Percentiles rank a stretch among this genome's conserved stretches.
Evolutionary conservation across 2,329 filamentous ascomycete genomes (phyloP).

Genomic region (Colletotrichum agaves): DNA sequence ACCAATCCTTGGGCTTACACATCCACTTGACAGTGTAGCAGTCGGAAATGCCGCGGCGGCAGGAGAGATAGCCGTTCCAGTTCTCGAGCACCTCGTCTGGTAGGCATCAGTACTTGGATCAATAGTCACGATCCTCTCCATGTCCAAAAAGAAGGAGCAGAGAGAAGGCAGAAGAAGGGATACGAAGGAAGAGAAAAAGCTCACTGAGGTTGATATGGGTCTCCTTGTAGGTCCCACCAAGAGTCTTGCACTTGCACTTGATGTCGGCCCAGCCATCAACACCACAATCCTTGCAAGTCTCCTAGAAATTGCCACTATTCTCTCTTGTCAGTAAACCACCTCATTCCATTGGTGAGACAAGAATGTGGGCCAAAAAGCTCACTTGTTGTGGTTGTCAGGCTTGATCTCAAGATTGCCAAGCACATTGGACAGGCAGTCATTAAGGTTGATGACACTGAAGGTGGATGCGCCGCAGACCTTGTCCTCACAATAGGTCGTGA

Average conservation of each 20-base stretch:
- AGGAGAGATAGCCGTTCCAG: slow-evolving; percentile 33
- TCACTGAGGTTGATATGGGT: slow-evolving; percentile 24
- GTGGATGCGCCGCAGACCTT: slow-evolving; percentile 11
- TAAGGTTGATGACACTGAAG: slow-evolving; percentile 28
- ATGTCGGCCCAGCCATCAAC: slow-evolving; percentile 1
- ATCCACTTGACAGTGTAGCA: slow-evolving; percentile 17
- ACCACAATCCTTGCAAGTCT: slow-evolving; percentile 23
- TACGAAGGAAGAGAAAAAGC: no score
- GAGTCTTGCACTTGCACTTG: slow-evolving; percentile 18
- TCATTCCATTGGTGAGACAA: no score
- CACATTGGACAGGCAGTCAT: slow-evolving; percentile 27
- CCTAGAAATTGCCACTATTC: slow-evolving; percentile 9
- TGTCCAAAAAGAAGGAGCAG: no score
- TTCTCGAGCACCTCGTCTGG: slow-evolving; percentile 21
- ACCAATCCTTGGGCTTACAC: slow-evolving; percentile 24
- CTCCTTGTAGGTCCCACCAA: slow-evolving; percentile 10
- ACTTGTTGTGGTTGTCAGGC: neutral
- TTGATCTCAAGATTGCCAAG: slow-evolving; percentile 2
- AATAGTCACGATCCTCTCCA: no score
- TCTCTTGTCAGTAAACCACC: neutral
- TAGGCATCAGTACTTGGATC: neutral
- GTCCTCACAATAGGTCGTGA: slow-evolving; percentile 29
- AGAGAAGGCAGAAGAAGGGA: no score
- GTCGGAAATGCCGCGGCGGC: slow-evolving; percentile 16
- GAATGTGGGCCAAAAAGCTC: neutral